A percentile compares a stretch with the other conserved stretches of the same genome.
phyloP scores from a whole-genome alignment of 805 yeast genomes.

The Metschnikowia arizonensis region DNA sequence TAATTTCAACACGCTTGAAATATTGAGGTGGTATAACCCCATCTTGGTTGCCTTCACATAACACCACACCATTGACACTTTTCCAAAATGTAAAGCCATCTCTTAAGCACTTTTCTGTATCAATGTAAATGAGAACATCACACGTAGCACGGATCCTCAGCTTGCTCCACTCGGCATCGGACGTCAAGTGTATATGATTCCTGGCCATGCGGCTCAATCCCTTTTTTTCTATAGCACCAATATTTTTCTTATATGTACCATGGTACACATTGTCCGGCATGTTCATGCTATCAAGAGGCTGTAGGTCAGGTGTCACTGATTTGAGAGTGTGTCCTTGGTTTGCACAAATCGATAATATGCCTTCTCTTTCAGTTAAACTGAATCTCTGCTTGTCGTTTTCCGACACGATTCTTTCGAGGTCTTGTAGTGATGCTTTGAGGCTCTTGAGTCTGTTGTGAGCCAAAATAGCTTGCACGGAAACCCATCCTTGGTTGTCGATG shows the following conservation, averaged over 20 bases:
- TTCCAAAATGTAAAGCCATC: constrained; percentile 48
- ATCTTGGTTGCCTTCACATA: constrained; percentile 55
- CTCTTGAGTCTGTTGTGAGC: constrained; percentile 55
- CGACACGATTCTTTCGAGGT: constrained; percentile 56
- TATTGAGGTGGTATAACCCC: constrained; percentile 48
- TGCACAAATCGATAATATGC: constrained; percentile 58
- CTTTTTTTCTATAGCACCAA: constrained; percentile 47
- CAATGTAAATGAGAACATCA: constrained; percentile 58
- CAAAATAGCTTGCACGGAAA: constrained; percentile 51
- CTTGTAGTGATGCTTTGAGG: constrained; percentile 50
- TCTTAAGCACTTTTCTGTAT: constrained; percentile 45
- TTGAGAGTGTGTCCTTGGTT: constrained; percentile 85
- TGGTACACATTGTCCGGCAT: constrained; percentile 63
- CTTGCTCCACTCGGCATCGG: constrained; percentile 44
- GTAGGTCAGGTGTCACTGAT: constrained; percentile 41
- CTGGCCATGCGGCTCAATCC: constrained; percentile 69
- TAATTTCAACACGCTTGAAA: constrained; percentile 32
- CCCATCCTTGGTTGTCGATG: constrained; percentile 67
- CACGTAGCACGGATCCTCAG: constrained; percentile 71
- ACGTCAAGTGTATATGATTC: constrained; percentile 83
- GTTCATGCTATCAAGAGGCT: constrained; percentile 33
- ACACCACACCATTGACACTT: constrained; percentile 71
- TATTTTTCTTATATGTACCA: constrained; percentile 61
- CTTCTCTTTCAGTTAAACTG: constrained; percentile 37
- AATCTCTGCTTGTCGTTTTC: constrained; percentile 71